Percentiles rank a stretch among this genome's conserved stretches.
Evolutionary conservation across 192 early-diverging fungal genomes (phyloP).

Genomic region (Coemansia sp.): DNA sequence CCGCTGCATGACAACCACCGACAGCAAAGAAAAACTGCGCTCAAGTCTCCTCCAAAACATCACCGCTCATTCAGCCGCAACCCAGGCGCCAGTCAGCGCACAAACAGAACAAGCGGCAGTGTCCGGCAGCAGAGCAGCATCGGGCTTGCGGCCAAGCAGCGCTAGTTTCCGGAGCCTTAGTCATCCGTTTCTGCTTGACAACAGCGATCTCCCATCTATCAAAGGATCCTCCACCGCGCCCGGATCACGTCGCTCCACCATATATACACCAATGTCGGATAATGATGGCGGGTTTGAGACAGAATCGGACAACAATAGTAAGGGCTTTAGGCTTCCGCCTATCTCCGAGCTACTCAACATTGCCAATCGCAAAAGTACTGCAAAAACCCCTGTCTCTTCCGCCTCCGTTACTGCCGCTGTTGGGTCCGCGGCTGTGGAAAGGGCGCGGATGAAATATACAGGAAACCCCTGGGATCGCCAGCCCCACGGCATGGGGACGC

Average conservation of each 20-base stretch:
- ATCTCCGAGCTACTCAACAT: conserved; percentile 39
- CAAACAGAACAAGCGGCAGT: neutral
- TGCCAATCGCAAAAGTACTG: neutral
- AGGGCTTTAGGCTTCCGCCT: conserved; percentile 25
- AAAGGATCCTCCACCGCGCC: neutral
- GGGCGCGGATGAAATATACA: conserved; percentile 1
- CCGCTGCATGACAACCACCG: neutral
- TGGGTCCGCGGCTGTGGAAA: neutral
- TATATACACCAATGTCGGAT: neutral
- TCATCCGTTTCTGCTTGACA: conserved; percentile 7
- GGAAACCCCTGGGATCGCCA: conserved; percentile 8
- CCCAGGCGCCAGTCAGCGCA: neutral
- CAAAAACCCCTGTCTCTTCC: neutral
- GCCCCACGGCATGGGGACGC: neutral
- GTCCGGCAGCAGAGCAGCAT: no score
- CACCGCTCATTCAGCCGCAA: neutral
- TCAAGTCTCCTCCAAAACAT: neutral
- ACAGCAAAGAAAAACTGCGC: neutral
- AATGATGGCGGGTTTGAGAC: neutral
- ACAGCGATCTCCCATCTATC: neutral
- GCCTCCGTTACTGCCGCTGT: neutral
- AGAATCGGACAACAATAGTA: neutral
- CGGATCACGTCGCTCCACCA: conserved; percentile 2
- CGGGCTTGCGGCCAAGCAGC: no score
- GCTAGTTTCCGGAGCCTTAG: conserved; percentile 12